phyloP scores from a whole-genome alignment of 768 basidiomycete genomes.

The Cyathus striatus region DNA sequence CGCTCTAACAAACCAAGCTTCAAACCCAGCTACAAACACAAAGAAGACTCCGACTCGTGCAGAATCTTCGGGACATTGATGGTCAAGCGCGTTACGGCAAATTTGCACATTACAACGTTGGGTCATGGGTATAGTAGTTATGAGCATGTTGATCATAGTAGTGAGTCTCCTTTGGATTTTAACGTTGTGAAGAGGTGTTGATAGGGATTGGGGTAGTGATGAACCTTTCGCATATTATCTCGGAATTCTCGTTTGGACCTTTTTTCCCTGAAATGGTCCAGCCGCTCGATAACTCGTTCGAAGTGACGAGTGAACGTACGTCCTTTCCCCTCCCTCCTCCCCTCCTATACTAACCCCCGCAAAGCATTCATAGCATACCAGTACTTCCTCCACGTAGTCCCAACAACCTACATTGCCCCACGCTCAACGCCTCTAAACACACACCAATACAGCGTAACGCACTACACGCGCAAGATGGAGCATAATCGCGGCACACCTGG shows the following conservation, averaged over 20 bases:
- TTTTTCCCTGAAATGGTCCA: constrained; percentile 95
- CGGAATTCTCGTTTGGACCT: constrained; percentile 95
- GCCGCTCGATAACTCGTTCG: constrained; percentile 88
- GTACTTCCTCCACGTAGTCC: constrained; percentile 94
- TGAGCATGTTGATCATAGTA: constrained; percentile 80
- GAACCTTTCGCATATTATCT: constrained; percentile 96
- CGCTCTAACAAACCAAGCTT: constrained; percentile 39
- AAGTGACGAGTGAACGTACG: constrained; percentile 66
- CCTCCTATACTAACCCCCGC: constrained; percentile 2
- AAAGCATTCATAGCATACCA: constrained; percentile 87
- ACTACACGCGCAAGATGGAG: constrained; percentile 73
- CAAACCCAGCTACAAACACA: constrained; percentile 70
- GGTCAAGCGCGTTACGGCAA: constrained; percentile 91
- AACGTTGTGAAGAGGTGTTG: not conserved
- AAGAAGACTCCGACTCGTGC: constrained; percentile 71
- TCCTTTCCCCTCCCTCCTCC: constrained; percentile 11
- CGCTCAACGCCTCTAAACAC: constrained; percentile 61
- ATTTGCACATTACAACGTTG: constrained; percentile 90
- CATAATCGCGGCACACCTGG: constrained; percentile 83
- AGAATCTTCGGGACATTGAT: constrained; percentile 77
- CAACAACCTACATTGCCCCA: constrained; percentile 86
- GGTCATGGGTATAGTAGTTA: constrained; percentile 91
- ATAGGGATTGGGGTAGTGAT: constrained; percentile 53
- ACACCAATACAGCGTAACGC: constrained; percentile 92
- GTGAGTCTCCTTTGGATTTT: constrained; percentile 40